Evolutionary conservation across 257 asterid species (phyloP), one percentile per base, ranked within the genome.

Genomic region (Mentha longifolia): DNA sequence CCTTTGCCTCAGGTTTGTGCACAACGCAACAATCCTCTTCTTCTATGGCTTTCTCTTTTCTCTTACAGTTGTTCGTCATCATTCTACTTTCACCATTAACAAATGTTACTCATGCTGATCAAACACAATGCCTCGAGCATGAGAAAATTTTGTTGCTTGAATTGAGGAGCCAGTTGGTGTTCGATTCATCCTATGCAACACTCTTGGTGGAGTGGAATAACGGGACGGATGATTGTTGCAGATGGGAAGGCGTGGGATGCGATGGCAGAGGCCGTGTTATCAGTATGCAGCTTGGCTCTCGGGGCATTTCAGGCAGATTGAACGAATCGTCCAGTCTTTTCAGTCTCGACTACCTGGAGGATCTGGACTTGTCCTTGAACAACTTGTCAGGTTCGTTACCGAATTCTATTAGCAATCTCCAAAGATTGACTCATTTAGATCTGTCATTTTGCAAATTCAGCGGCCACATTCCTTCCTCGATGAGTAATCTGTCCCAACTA

Each of bases 171-270:
- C n/a, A 59, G 22, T 9, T 80, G 6, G 56, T 7, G 3, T 68
- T 28, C 46, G 16, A 64, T 70, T 7, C 75, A 14, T 51, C 66
- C 2, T 0, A 2, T 39, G 75, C 88, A 16, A 54, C n/a, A 8
- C 68, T 49, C 20, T 19, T 83, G 56, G 70, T 49, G 56, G 3
- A n/a, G 4, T 80, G 85, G 88, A 60, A 73, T 65, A 5, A 6
- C n/a, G 12, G 46, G 0, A 25, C 2, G 3, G 62, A 28, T 13
- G 62, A 57, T 7, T 25, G 62, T 6, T 56, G 88, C 45, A 39
- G 7, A 0, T 83, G 88, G 85, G 3, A 59, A 5, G 85, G 88
- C 14, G 82, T 81, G 11, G 17, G 46, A 31, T 84, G 86, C n/a
- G 83, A 77, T 41, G 16, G 10, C 31, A 20, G 46, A 6, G 85